These are phyloP conservation scores for Spathaspora girioi DNA, from an alignment of 805 yeast species.

Conservation along the genomic window DNA sequence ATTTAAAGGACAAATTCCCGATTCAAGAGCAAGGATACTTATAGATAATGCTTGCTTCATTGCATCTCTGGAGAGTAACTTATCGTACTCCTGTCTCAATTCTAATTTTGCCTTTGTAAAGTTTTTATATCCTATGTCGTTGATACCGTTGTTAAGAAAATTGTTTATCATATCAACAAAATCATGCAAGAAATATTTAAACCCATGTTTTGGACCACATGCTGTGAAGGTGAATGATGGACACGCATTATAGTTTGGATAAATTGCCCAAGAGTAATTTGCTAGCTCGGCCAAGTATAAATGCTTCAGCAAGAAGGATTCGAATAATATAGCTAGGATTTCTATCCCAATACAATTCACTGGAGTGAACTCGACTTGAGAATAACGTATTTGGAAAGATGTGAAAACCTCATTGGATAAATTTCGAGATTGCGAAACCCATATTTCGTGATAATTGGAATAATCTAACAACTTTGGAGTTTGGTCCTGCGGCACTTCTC, in stretches of 20 bases:
- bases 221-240: conserved; percentile 50
- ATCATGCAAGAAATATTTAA: conserved; percentile 26
- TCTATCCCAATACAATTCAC: conserved; percentile 47
- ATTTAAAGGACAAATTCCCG: conserved; percentile 50
- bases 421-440: conserved; percentile 39
- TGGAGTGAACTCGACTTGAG: conserved; percentile 23
- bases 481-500: neutral
- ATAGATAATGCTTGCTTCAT: conserved; percentile 49
- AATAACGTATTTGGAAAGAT: conserved; percentile 25
- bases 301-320: conserved; percentile 30
- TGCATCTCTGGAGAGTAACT: conserved; percentile 41
- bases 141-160: conserved; percentile 9
- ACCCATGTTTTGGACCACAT: conserved; percentile 48
- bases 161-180: conserved; percentile 30
- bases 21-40: conserved; percentile 51
- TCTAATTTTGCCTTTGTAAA: conserved; percentile 45
- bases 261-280: conserved; percentile 55
- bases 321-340: conserved; percentile 47
- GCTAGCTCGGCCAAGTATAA: conserved; percentile 55
- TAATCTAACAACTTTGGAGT: conserved; percentile 30
- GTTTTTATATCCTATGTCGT: conserved; percentile 21
- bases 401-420: conserved; percentile 28
- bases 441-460: conserved; percentile 41
- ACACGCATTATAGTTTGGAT: conserved; percentile 53
- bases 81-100: conserved; percentile 45